phyloP scores from a whole-genome alignment of 108 stramenopile species.

The Epipyxis sp. region DNA sequence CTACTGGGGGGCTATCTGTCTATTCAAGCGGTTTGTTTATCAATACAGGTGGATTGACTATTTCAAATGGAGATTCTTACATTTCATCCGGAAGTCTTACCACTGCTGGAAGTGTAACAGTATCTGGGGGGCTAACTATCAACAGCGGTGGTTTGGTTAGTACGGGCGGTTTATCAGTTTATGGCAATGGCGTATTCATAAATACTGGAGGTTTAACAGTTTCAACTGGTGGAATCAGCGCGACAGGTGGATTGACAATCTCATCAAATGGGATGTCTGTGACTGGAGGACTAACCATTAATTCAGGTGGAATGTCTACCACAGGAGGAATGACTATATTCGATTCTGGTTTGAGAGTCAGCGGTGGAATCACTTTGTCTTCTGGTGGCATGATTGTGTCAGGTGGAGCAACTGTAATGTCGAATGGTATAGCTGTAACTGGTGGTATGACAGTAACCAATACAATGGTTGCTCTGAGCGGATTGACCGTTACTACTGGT shows the following conservation, averaged over 20 bases:
- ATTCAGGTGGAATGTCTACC: not conserved
- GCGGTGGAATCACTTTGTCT: not conserved
- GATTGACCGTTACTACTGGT: not conserved
- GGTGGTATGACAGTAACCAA: not conserved
- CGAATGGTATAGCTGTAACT: not conserved
- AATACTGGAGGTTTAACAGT: not conserved
- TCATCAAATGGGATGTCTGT: conserved; percentile 15
- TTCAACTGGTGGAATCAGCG: not conserved
- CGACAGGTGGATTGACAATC: not conserved
- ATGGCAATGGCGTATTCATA: not conserved
- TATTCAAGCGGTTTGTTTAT: not conserved
- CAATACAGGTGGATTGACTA: not conserved
- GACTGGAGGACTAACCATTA: conserved; percentile 5
- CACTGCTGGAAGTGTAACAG: not conserved
- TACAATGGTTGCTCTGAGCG: not conserved
- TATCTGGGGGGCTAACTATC: conserved; percentile 2
- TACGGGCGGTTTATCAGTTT: not conserved
- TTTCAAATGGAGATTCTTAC: not conserved
- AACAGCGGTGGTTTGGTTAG: not conserved
- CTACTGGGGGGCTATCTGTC: conserved; percentile 13
- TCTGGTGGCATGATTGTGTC: conserved; percentile 1
- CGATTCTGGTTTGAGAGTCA: not conserved
- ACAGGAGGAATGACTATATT: conserved; percentile 9
- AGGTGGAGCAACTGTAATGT: conserved; percentile 4
- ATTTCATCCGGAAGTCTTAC: conserved; percentile 10